phyloP scores from a whole-genome alignment of 2,329 filamentous ascomycete species.

The Nemania diffusa region DNA sequence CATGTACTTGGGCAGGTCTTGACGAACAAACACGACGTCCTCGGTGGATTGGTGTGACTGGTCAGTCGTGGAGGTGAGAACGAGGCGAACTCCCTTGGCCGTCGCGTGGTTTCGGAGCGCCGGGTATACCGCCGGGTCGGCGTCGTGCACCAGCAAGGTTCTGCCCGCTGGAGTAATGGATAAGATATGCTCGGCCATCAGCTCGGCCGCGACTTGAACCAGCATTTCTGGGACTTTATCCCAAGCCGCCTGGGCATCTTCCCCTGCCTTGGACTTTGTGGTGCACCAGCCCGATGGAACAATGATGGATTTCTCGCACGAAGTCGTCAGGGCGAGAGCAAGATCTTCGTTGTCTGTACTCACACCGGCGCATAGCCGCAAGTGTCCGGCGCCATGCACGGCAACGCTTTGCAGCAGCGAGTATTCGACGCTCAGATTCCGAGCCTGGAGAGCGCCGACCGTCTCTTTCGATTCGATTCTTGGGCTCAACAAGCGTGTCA shows the following conservation, averaged over 20 bases:
- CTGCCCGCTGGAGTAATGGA: not conserved
- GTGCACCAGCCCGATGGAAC: constrained; percentile 20
- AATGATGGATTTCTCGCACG: constrained; percentile 6
- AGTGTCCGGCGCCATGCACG: constrained; percentile 1
- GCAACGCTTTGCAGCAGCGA: not conserved
- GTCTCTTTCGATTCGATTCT: too few relatives aligned
- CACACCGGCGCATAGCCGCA: constrained; percentile 9
- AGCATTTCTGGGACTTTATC: too few relatives aligned
- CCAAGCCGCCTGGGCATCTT: too few relatives aligned
- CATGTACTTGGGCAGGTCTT: not conserved
- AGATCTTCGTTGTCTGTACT: not conserved
- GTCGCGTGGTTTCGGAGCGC: not conserved
- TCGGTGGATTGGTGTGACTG: not conserved
- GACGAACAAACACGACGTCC: not conserved
- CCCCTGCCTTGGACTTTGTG: too few relatives aligned
- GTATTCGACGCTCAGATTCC: constrained; percentile 2
- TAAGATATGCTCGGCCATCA: constrained; percentile 10
- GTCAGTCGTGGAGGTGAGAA: constrained; percentile 15
- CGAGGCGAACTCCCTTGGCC: not conserved
- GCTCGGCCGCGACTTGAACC: not conserved
- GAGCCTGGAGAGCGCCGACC: too few relatives aligned
- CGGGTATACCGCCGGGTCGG: not conserved
- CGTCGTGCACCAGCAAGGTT: constrained; percentile 13
- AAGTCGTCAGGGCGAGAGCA: not conserved
- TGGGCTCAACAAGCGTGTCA: too few relatives aligned